A percentile compares a stretch with the other conserved stretches of the same genome.
Evolutionary conservation across 2,329 filamentous ascomycete species (phyloP).

Genomic region (Sporothrix inflata): DNA sequence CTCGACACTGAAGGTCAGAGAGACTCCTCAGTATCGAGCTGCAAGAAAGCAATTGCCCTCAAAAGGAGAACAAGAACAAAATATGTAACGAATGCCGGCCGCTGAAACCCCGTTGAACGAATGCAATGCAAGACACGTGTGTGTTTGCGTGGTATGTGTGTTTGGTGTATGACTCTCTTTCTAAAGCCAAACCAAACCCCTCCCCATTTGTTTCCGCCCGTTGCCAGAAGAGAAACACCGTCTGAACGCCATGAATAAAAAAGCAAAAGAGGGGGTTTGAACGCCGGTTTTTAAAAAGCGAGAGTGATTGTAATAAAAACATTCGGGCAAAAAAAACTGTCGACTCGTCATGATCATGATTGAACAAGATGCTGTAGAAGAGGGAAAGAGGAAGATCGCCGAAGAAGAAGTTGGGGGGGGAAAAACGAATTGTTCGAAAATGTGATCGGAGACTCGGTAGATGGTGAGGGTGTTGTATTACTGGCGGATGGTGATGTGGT

Average conservation of each 20-base stretch:
- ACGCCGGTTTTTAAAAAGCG: not conserved
- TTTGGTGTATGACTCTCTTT: constrained; percentile 27
- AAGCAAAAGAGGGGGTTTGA: constrained; percentile 7
- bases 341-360: constrained; percentile 18
- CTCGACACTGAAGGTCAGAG: too few species aligned
- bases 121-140: constrained; percentile 31
- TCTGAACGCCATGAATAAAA: constrained; percentile 16
- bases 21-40: not conserved
- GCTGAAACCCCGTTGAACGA: constrained; percentile 31
- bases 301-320: constrained; percentile 2
- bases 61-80: constrained; percentile 20
- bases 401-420: not conserved
- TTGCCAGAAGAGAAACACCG: constrained; percentile 16
- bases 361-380: constrained; percentile 19
- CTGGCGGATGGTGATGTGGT: not conserved
- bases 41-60: constrained; percentile 17
- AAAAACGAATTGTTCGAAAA: constrained; percentile 5
- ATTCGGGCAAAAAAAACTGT: constrained; percentile 3
- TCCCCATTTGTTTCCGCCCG: not conserved
- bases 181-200: constrained; percentile 8
- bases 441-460: not conserved
- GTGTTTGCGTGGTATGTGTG: constrained; percentile 21
- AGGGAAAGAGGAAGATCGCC: not conserved
- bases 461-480: not conserved
- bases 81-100: constrained; percentile 19